Base-by-base conservation (phyloP, 129 eudicot species). In the Lactuca sativa region DNA sequence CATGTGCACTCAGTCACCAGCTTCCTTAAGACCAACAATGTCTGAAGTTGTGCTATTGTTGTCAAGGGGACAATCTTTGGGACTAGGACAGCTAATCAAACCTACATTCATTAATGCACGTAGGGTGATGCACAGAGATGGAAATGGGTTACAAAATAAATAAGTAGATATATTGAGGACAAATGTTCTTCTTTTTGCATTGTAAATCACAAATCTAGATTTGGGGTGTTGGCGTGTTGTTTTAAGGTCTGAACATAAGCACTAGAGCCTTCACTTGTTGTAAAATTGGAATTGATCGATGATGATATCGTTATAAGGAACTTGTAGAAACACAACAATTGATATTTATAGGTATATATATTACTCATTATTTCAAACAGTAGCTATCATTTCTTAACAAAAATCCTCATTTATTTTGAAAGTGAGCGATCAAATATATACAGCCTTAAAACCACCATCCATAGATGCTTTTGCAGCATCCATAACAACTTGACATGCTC, bases 1-100 rank as follows among this genome's bases (percentile, higher is more conserved):
- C 59, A 38, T 79, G 62, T 89, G 96, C 81, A 89, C 90, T n/a
- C 90, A 89, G 69, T 80, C 95, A 56, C 85, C 83, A 1, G 81
- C 77, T 31, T 59, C 86, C 52, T 52, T 74, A 25, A 81, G 96
- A 61, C 96, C 96, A 49, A 78, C 82, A 18, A 89, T 89, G 92
- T 74, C 92, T 1, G 87, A 89, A 65, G 80, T 89, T 17, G 66
- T 85, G 21, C 78, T 79, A 21, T 70, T 83, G 83, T 82, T 89
- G 71, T 64, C 68, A 31, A 86, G 77, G 48, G 81, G 80, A 17
- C 64, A 64, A 18, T 31, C 87, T 9, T 6, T 61, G 9, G 78
- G 74, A 13, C 62, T 38, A 17, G 55, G 47, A 30, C 60, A 48
- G 7, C 74, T 71, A 13, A 69, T 14, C 57, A 82, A 80, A 66